Percentiles rank a stretch among this genome's conserved stretches.
These are phyloP conservation scores for Metschnikowia cerradonensis DNA, from an alignment of 805 yeast species.

Conservation along the genomic window DNA sequence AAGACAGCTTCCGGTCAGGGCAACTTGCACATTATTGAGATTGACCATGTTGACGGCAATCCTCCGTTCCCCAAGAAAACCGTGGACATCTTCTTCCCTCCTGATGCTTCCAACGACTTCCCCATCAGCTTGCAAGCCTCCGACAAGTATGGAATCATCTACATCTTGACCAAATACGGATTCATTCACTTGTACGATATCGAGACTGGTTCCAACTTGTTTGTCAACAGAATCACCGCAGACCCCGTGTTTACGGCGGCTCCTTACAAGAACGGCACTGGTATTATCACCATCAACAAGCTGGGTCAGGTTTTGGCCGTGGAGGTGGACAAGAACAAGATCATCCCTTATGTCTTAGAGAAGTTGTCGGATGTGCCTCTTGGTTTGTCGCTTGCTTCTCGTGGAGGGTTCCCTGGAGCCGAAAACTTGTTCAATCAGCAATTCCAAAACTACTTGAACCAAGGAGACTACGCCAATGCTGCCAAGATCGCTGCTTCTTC, in stretches of 20 bases:
- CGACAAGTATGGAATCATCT: conserved; percentile 78
- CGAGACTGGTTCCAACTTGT: conserved; percentile 87
- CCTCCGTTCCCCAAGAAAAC: conserved; percentile 87
- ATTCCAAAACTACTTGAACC: conserved; percentile 76
- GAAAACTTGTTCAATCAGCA: conserved; percentile 88
- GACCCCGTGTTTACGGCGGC: conserved; percentile 93
- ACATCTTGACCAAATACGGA: conserved; percentile 90
- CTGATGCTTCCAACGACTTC: conserved; percentile 93
- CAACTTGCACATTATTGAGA: conserved; percentile 84
- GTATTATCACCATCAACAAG: conserved; percentile 90
- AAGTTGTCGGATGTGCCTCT: conserved; percentile 81
- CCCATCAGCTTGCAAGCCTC: conserved; percentile 90
- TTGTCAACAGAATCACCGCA: conserved; percentile 93
- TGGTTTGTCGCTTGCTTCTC: conserved; percentile 84
- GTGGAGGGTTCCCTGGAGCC: conserved; percentile 98
- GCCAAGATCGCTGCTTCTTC: conserved; percentile 97
- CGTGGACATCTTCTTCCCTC: conserved; percentile 92
- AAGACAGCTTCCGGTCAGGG: conserved; percentile 72
- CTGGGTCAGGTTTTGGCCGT: conserved; percentile 94
- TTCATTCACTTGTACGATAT: conserved; percentile 93
- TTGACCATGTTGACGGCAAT: conserved; percentile 83
- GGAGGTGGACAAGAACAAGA: conserved; percentile 76
- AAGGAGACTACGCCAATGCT: conserved; percentile 87
- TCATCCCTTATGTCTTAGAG: conserved; percentile 84
- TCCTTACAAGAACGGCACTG: conserved; percentile 64